phyloP scores from a whole-genome alignment of 805 yeast species.

The Wickerhamomyces alni region DNA sequence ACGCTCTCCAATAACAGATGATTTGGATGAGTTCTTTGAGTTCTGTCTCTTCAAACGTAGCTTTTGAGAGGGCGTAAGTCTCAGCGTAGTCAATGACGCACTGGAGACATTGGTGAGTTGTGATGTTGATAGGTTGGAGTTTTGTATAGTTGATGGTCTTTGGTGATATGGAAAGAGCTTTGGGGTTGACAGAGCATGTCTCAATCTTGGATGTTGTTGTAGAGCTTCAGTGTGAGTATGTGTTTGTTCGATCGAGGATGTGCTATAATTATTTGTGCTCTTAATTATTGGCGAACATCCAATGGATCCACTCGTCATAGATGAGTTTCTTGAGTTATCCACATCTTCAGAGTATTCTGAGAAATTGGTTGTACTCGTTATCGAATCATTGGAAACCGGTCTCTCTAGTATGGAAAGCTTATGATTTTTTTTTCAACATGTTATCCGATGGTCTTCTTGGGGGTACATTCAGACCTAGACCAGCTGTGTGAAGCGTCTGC shows the following conservation, averaged over 20 bases:
- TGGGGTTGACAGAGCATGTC: constrained; percentile 7
- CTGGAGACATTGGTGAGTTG: neutral
- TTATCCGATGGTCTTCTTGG: constrained; percentile 22
- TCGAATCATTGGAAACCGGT: constrained; percentile 25
- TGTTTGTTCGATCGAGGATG: neutral
- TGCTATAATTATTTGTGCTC: constrained; percentile 1
- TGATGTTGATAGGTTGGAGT: neutral
- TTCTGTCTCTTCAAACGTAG: constrained; percentile 33
- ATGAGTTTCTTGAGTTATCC: constrained; percentile 20
- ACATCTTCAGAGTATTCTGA: constrained; percentile 16
- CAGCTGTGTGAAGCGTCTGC: neutral
- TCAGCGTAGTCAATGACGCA: constrained; percentile 11
- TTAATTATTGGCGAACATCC: constrained; percentile 14
- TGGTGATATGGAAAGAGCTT: neutral
- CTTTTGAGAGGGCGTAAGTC: constrained; percentile 37
- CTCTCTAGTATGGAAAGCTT: constrained; percentile 17
- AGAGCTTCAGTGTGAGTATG: neutral
- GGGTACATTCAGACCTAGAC: constrained; percentile 15
- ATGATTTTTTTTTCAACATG: constrained; percentile 9
- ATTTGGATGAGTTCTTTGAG: constrained; percentile 26
- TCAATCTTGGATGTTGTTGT: constrained; percentile 1
- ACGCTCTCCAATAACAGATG: constrained; percentile 26
- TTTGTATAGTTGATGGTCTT: neutral
- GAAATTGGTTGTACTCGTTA: constrained; percentile 12
- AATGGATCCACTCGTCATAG: constrained; percentile 20